Evolutionary conservation across 2,329 filamentous ascomycete genomes (phyloP).

Genomic region (Phaeosphaeria sp.): DNA sequence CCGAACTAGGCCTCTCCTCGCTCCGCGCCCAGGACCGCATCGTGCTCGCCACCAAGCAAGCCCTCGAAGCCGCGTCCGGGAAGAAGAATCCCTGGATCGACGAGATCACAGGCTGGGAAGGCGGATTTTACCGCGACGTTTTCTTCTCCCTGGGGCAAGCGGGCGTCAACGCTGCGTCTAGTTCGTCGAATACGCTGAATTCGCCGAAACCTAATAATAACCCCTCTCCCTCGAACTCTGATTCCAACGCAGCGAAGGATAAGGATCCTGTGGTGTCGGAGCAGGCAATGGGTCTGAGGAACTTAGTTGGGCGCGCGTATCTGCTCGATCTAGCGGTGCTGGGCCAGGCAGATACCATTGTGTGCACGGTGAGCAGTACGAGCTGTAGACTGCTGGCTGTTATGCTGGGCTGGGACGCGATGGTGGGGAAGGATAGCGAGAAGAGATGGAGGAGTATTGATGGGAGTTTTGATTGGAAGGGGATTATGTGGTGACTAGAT

Average conservation of each 20-base stretch:
- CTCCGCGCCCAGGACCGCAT: constrained; percentile 77
- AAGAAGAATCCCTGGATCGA: constrained; percentile 66
- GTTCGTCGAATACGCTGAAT: not conserved
- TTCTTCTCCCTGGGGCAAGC: constrained; percentile 76
- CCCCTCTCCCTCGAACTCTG: too few relatives aligned
- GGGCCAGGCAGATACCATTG: constrained; percentile 70
- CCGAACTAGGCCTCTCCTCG: constrained; percentile 64
- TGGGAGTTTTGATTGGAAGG: constrained; percentile 48
- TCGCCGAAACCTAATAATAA: constrained; percentile 3
- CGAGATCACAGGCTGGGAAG: constrained; percentile 84
- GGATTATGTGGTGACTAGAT: constrained; percentile 48
- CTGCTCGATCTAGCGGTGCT: constrained; percentile 81
- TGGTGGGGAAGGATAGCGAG: constrained; percentile 45
- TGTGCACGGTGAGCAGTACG: constrained; percentile 76
- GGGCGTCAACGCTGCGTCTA: constrained; percentile 29
- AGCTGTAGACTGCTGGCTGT: constrained; percentile 77
- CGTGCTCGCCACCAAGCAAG: constrained; percentile 71
- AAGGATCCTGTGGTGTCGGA: constrained; percentile 37
- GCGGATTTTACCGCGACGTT: constrained; percentile 81
- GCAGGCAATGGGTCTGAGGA: constrained; percentile 69
- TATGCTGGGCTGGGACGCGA: constrained; percentile 81
- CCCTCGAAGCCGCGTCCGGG: constrained; percentile 50
- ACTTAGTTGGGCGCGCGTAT: constrained; percentile 80
- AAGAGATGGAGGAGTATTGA: constrained; percentile 75
- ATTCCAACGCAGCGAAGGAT: too few relatives aligned